phyloP scores from a whole-genome alignment of 768 basidiomycete species.

The Holtermannia corniformis region DNA sequence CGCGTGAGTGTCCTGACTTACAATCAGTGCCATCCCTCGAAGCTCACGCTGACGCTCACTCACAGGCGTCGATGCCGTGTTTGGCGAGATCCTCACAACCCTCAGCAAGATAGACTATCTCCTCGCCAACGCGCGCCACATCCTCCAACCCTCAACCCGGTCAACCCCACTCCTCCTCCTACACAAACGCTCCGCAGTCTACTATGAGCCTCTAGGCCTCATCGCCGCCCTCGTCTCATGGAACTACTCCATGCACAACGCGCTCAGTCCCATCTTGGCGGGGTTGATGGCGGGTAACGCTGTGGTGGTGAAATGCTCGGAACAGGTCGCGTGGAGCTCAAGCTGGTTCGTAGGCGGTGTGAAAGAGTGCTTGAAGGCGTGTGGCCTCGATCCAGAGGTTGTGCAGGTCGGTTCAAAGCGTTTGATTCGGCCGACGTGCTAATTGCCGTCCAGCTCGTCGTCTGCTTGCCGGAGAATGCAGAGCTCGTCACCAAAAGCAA shows the following conservation, averaged over 20 bases:
- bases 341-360: conserved; percentile 64
- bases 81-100: conserved; percentile 92
- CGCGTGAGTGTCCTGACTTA: conserved; percentile 39
- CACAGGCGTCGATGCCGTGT: conserved; percentile 79
- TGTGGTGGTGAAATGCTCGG: conserved; percentile 66
- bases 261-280: conserved; percentile 86
- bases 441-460: conserved; percentile 52
- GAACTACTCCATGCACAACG: conserved; percentile 62
- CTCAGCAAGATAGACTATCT: conserved; percentile 92
- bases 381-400: conserved; percentile 72
- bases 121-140: conserved; percentile 70
- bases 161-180: conserved; percentile 44
- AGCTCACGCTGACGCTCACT: background rate
- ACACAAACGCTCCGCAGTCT: conserved; percentile 43
- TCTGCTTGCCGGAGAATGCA: conserved; percentile 81
- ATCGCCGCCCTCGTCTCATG: conserved; percentile 89
- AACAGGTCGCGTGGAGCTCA: conserved; percentile 76
- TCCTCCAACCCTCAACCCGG: conserved; percentile 63
- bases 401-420: conserved; percentile 55
- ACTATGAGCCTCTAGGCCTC: conserved; percentile 83
- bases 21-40: background rate
- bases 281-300: conserved; percentile 83
- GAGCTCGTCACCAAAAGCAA: conserved; percentile 66
- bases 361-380: conserved; percentile 61
- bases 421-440: background rate